Conservation (phyloP, 768 basidiomycete species). For the Psilocybe tampanensis region DNA sequence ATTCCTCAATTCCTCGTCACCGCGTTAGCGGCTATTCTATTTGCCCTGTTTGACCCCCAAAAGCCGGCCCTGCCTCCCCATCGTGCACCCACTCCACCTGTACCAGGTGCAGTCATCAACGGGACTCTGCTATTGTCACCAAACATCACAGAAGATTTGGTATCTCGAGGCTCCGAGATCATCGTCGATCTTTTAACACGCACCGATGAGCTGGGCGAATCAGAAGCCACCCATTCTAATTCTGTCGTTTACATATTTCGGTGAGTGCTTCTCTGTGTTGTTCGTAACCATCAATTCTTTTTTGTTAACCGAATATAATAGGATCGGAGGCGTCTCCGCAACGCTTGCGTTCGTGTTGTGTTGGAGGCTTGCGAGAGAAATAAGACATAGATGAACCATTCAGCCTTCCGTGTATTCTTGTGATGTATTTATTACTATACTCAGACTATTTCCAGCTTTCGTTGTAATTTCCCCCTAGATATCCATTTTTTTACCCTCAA, state of each 20-base stretch:
- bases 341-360: conserved; percentile 30
- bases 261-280: conserved; percentile 40
- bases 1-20: conserved; percentile 94
- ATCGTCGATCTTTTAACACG: conserved; percentile 2
- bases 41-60: conserved; percentile 79
- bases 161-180: conserved; percentile 7
- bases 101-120: conserved; percentile 21
- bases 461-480: too few species aligned
- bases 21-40: conserved; percentile 81
- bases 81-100: conserved; percentile 24
- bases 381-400: conserved; percentile 23
- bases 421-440: not conserved
- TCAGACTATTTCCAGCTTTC: too few species aligned
- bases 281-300: not conserved
- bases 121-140: conserved; percentile 12
- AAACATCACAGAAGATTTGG: conserved; percentile 16
- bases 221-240: conserved; percentile 45
- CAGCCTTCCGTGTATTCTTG: not conserved
- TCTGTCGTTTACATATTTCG: conserved; percentile 83
- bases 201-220: conserved; percentile 9
- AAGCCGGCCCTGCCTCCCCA: conserved; percentile 45
- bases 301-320: conserved; percentile 4
- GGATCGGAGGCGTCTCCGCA: conserved; percentile 30
- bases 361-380: conserved; percentile 29
- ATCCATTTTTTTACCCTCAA: too few species aligned